Base-by-base conservation (phyloP, 345 rosid species). In the Moringa oleifera region DNA sequence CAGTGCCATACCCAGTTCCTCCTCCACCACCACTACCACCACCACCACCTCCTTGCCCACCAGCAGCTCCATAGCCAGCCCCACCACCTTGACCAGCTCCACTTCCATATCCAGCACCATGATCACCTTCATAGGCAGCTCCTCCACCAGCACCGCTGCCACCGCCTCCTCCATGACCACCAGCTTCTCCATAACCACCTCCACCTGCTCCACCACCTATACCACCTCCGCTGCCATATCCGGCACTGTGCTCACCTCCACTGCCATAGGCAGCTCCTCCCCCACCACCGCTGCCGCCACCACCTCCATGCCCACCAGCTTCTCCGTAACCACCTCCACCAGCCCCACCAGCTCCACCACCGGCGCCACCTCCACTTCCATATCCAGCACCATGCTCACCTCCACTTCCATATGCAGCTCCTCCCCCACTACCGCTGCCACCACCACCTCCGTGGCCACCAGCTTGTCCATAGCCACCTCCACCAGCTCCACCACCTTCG, bases 331-430 rank as follows among this genome's bases (percentile, higher is more conserved):
- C 73, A 15, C 24, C 54, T 17, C 68, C 76, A 18, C 37, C 47
- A 3, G 70, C 76, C 28, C 55, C 25, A 0, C 70, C 70, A 51
- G 20, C 22, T 6, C 73, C 79, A 15, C 65, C 18, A 0, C 76
- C 79, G 20, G 62, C 69, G 1, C 77, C 80, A 8, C 59, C 50
- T 7, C 56, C 81, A 64, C 57, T 52, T 0, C 77, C 81, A 13
- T 53, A 68, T 19, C 71, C 70, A 37, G 64, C 25, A 2, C 77
- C 76, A 41, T 51, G 13, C 1, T 66, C 70, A 16, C 12, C 37
- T 20, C 17, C 68, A 53, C 45, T 64, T 8, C 72, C 65, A 9
- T 31, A 18, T 9, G 58, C 70, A 17, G 33, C 51, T 5, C 73
- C 80, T 2, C 71, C 71, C 2, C 62, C 77, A 2, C 8, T 8